Conservation (phyloP, 805 yeast species). For the Komagataella mondaviorum region DNA sequence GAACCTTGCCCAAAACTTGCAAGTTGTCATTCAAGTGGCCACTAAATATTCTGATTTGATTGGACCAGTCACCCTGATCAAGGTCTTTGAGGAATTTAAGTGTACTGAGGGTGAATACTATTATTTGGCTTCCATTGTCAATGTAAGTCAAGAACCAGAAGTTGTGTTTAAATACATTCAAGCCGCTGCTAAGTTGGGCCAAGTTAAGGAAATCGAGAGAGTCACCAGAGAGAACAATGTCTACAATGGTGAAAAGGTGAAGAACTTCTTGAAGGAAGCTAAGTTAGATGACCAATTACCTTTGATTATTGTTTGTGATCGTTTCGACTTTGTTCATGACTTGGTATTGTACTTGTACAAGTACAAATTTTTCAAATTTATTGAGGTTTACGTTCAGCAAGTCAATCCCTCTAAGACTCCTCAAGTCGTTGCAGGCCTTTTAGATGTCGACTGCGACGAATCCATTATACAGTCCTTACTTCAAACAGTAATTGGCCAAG, state of each 20-base stretch:
- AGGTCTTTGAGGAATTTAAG: constrained; percentile 86
- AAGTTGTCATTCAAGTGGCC: constrained; percentile 90
- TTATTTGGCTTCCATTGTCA: constrained; percentile 86
- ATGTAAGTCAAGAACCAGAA: constrained; percentile 84
- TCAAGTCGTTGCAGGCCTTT: constrained; percentile 88
- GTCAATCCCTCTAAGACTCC: constrained; percentile 95
- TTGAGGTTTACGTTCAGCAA: constrained; percentile 95
- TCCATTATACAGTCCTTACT: constrained; percentile 67
- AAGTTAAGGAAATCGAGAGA: constrained; percentile 89
- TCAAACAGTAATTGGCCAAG: constrained; percentile 83
- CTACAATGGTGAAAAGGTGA: constrained; percentile 94
- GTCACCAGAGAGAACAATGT: constrained; percentile 88
- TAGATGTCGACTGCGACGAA: constrained; percentile 97
- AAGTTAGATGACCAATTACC: constrained; percentile 92
- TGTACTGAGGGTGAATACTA: constrained; percentile 90
- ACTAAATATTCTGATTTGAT: constrained; percentile 90
- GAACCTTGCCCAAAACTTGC: constrained; percentile 78
- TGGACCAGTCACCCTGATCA: constrained; percentile 75
- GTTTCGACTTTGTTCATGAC: constrained; percentile 85
- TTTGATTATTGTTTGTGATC: constrained; percentile 89
- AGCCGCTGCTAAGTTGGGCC: constrained; percentile 84
- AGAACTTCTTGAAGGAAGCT: constrained; percentile 92
- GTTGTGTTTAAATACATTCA: constrained; percentile 94
- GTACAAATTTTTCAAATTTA: constrained; percentile 89
- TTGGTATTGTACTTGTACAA: constrained; percentile 87